Conservation (phyloP, 208 protist genomes). For the Balamuthia mandrillaris region DNA sequence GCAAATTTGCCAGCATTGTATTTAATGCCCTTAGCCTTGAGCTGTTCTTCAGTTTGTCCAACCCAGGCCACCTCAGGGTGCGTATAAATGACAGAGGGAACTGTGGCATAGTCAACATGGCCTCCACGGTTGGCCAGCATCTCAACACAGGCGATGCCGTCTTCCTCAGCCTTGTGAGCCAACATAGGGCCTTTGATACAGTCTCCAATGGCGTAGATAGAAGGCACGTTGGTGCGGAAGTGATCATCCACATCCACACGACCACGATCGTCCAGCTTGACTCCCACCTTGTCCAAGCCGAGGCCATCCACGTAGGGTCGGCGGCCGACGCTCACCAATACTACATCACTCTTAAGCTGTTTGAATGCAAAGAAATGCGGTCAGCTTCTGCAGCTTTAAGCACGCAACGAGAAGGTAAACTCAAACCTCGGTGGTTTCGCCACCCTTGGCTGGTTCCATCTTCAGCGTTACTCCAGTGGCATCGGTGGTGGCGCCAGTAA, state of each 20-base stretch:
- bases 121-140: slow-evolving; percentile 75
- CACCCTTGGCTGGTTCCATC: slow-evolving; percentile 83
- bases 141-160: slow-evolving; percentile 92
- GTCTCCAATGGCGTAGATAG: slow-evolving; percentile 98
- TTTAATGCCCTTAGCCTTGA: slow-evolving; percentile 84
- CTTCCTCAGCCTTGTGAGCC: slow-evolving; percentile 99
- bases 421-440: slow-evolving; percentile 44
- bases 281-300: slow-evolving; percentile 84
- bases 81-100: slow-evolving; percentile 99
- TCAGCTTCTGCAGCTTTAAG: not conserved
- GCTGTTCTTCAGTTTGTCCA: slow-evolving; percentile 94
- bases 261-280: slow-evolving; percentile 82
- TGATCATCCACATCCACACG: slow-evolving; percentile 89
- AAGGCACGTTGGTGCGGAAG: slow-evolving; percentile 89
- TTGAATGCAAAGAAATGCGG: not conserved
- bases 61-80: slow-evolving; percentile 96
- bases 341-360: slow-evolving; percentile 76
- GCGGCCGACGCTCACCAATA: slow-evolving; percentile 94
- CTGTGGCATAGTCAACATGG: slow-evolving; percentile 96
- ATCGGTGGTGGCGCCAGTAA: slow-evolving; percentile 62
- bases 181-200: slow-evolving; percentile 97
- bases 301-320: slow-evolving; percentile 89
- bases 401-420: not conserved
- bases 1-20: slow-evolving; percentile 97
- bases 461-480: slow-evolving; percentile 74